A percentile compares a stretch with the other conserved stretches of the same genome.
Conservation (phyloP, 805 yeast genomes). For the Yamadazyma phyllophila region DNA sequence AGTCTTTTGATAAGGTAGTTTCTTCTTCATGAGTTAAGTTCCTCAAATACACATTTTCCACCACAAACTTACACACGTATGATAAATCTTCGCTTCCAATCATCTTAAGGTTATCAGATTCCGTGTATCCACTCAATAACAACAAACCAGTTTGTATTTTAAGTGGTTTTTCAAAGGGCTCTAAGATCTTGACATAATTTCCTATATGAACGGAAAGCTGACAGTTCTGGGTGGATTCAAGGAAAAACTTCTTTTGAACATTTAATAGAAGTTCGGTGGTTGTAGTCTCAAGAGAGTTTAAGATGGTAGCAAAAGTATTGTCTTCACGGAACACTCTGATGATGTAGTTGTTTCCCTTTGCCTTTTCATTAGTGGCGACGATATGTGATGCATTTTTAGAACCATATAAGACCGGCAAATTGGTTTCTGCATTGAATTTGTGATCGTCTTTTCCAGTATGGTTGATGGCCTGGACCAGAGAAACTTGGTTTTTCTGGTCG, state of each 20-base stretch:
- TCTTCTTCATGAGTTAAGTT: conserved; percentile 69
- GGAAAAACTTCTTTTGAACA: conserved; percentile 74
- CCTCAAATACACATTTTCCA: conserved; percentile 60
- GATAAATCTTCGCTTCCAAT: conserved; percentile 84
- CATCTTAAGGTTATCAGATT: conserved; percentile 70
- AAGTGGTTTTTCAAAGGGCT: conserved; percentile 72
- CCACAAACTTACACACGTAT: conserved; percentile 75
- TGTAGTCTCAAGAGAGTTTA: conserved; percentile 75
- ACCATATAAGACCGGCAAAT: conserved; percentile 36
- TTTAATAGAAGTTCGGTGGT: conserved; percentile 69
- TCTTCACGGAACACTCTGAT: conserved; percentile 80
- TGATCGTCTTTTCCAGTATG: conserved; percentile 2
- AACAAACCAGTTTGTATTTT: conserved; percentile 72
- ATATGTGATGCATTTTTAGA: conserved; percentile 20
- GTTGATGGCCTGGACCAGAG: conserved; percentile 3
- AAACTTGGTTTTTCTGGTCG: not conserved
- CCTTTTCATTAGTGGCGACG: conserved; percentile 11
- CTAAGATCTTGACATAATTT: conserved; percentile 68
- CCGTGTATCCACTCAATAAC: conserved; percentile 73
- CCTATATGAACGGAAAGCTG: conserved; percentile 76
- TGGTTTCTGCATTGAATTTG: not conserved
- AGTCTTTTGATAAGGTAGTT: conserved; percentile 59
- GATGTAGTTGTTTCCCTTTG: conserved; percentile 40
- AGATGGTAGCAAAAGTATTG: conserved; percentile 79
- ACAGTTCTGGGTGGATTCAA: conserved; percentile 67